phyloP scores from a whole-genome alignment of 441 rosid genomes.

The Omphalea diandra region DNA sequence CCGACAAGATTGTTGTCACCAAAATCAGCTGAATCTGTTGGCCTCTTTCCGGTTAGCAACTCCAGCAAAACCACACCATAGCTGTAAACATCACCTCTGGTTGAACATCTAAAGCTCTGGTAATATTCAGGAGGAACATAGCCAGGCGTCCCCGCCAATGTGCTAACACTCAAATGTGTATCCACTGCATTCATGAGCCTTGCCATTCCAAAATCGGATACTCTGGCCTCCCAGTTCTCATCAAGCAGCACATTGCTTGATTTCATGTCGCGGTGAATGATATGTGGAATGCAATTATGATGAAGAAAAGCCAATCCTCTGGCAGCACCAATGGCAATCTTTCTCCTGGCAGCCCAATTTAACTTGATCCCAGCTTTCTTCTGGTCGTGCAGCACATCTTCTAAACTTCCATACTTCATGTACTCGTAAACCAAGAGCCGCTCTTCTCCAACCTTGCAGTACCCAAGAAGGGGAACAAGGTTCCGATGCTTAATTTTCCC shows the following conservation, averaged over 20 bases:
- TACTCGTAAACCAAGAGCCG: constrained; percentile 92
- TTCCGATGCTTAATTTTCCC: constrained; percentile 95
- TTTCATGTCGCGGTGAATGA: constrained; percentile 97
- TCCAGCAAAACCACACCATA: constrained; percentile 89
- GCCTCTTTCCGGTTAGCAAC: constrained; percentile 83
- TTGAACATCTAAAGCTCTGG: constrained; percentile 92
- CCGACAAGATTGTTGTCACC: constrained; percentile 99
- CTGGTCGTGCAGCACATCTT: constrained; percentile 76
- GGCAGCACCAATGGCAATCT: constrained; percentile 95
- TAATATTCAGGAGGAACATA: constrained; percentile 98
- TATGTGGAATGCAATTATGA: constrained; percentile 86
- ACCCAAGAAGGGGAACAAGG: constrained; percentile 93
- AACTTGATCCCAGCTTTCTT: constrained; percentile 64
- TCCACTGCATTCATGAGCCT: constrained; percentile 84
- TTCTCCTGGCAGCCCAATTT: constrained; percentile 80
- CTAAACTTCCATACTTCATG: constrained; percentile 93
- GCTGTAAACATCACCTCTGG: constrained; percentile 93
- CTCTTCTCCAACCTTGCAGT: constrained; percentile 94
- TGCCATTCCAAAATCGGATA: constrained; percentile 99
- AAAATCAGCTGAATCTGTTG: constrained; percentile 91
- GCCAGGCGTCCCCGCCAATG: constrained; percentile 96
- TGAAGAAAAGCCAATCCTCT: constrained; percentile 91
- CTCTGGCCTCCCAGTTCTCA: constrained; percentile 82
- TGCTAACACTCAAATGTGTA: constrained; percentile 96
- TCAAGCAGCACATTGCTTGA: constrained; percentile 91